Percentiles rank a stretch among this genome's conserved stretches.
Conservation (phyloP, 2,329 filamentous ascomycete genomes). For the Diatrype stigma region DNA sequence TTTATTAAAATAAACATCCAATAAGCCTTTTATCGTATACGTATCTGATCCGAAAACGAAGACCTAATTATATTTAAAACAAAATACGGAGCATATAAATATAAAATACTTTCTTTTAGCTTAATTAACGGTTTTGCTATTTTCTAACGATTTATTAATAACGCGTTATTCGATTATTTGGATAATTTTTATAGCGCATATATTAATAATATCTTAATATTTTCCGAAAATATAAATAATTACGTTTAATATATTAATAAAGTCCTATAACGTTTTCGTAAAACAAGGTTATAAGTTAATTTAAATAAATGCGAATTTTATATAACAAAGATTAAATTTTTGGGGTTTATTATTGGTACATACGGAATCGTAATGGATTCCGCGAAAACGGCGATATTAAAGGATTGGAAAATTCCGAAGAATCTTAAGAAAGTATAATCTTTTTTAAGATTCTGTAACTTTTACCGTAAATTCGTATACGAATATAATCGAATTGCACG, state of each 20-base stretch:
- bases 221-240: neutral
- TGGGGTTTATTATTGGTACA: neutral
- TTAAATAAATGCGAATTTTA: slow-evolving; percentile 4
- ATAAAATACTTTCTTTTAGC: slow-evolving; percentile 1
- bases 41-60: slow-evolving; percentile 1
- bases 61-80: slow-evolving; percentile 1
- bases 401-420: neutral
- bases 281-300: neutral
- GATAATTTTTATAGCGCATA: slow-evolving; percentile 2
- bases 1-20: slow-evolving; percentile 7
- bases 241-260: neutral
- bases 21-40: slow-evolving; percentile 4
- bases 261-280: neutral
- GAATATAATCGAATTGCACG: neutral
- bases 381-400: neutral
- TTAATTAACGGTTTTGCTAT: slow-evolving; percentile 1
- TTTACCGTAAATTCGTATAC: slow-evolving; percentile 1
- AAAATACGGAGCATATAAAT: slow-evolving; percentile 1
- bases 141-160: slow-evolving; percentile 2
- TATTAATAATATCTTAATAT: slow-evolving; percentile 6
- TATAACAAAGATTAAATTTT: neutral
- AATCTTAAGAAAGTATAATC: slow-evolving; percentile 1
- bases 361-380: neutral
- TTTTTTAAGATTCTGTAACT: slow-evolving; percentile 4
- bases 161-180: neutral